Evolutionary conservation across 345 rosid genomes (phyloP), one percentile per base, ranked within the genome.

Genomic region (Leavenworthia alabamica): DNA sequence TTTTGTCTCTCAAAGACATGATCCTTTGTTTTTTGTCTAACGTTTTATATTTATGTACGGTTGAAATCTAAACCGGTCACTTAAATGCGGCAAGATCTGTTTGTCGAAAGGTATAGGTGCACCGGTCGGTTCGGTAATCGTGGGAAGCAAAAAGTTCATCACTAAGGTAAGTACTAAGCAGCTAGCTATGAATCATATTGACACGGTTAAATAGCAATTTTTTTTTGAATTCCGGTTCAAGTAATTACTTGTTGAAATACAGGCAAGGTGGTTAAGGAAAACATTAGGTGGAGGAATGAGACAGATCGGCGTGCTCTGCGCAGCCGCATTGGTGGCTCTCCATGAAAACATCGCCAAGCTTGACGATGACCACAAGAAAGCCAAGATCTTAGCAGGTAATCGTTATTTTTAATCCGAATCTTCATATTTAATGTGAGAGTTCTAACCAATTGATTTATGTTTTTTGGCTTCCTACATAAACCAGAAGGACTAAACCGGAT

Each of bases 231-330:
- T 57, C 23, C 62, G n/a, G 65, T 72, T 51, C 36, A 23, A 42
- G 57, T 60, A 60, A 11, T 27, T 9, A 14, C 15, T 43, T 60
- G 13, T 6, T 42, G 9, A 24, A 67, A 37, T 42, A 49, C n/a
- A 89, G 99, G 96, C 99, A 56, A 84, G 80, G 79, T 78, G 79
- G 68, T 78, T 93, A 24, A 77, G 95, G 75, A 93, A 93, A 72
- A 87, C 99, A 53, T 67, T 89, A 65, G 99, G 97, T 15, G 99
- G 99, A 17, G 97, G 97, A 53, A 89, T 93, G 99, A 80, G 97
- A 72, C 99, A 85, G 74, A 54, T 85, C 0, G 97, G 99, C 12
- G 69, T 86, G 66, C 79, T 93, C 24, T 89, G 96, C 39, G 89
- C 94, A 1, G 94, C 96, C 2, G 99, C 90, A 20, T 68, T 89